Evolutionary conservation across 352 stramenopile genomes (phyloP).

Genomic region (Phytopythium montanum): DNA sequence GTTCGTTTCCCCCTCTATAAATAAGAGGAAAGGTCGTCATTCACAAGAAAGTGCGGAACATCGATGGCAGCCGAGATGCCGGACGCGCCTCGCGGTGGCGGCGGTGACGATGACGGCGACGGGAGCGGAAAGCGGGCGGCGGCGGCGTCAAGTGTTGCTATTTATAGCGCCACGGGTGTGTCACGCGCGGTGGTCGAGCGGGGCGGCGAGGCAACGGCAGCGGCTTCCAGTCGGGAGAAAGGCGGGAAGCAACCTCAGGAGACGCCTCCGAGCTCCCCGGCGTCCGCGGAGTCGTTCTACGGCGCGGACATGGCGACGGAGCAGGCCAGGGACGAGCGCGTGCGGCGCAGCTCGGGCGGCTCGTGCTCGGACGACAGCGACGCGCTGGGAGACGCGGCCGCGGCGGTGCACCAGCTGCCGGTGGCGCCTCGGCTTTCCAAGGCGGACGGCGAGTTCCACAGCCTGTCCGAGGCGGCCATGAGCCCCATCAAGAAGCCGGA

Average conservation of each 20-base stretch:
- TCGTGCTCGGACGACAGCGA: conserved; percentile 26
- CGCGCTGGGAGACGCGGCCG: conserved; percentile 3
- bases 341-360: conserved; percentile 19
- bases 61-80: neutral
- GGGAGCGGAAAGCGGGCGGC: neutral
- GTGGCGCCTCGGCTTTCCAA: neutral
- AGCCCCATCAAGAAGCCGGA: neutral
- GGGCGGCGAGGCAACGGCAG: neutral
- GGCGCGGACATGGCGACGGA: neutral
- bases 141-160: neutral
- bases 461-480: neutral
- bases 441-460: neutral
- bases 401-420: conserved; percentile 25
- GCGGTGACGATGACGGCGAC: neutral
- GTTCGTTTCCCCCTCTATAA: conserved; percentile 2
- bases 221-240: neutral
- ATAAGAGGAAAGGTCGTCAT: conserved; percentile 1
- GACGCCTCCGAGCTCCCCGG: neutral
- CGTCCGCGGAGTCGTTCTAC: neutral
- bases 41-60: neutral
- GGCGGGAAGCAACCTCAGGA: neutral
- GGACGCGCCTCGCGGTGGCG: neutral
- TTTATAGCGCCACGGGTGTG: neutral
- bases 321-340: conserved; percentile 1
- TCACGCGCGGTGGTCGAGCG: neutral